Evolutionary conservation across 768 basidiomycete species (phyloP).

Genomic region (Mycena pura): DNA sequence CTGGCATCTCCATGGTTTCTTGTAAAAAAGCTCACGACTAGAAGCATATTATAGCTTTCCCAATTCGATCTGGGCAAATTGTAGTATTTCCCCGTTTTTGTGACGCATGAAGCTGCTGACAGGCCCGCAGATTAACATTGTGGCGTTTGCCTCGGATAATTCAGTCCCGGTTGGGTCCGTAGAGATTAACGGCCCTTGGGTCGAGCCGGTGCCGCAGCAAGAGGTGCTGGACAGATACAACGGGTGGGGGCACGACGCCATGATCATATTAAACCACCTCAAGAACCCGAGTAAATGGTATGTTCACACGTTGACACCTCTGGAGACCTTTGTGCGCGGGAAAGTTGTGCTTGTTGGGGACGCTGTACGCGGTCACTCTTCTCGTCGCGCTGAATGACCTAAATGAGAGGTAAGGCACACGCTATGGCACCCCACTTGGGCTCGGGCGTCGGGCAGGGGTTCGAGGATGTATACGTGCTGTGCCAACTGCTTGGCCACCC

Average conservation of each 20-base stretch:
- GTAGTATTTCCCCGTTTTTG: slow-evolving; percentile 38
- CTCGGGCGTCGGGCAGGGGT: slow-evolving; percentile 64
- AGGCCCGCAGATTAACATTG: slow-evolving; percentile 52
- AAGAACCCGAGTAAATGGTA: slow-evolving; percentile 57
- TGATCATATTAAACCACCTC: slow-evolving; percentile 48
- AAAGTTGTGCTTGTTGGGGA: slow-evolving; percentile 61
- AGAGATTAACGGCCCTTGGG: slow-evolving; percentile 48
- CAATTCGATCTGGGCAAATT: slow-evolving; percentile 49
- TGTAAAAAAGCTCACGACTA: background rate
- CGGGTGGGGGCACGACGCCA: slow-evolving; percentile 56
- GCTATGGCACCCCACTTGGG: slow-evolving; percentile 66
- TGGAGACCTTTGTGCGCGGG: slow-evolving; percentile 50
- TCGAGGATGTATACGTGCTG: slow-evolving; percentile 61
- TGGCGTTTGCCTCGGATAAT: slow-evolving; percentile 46
- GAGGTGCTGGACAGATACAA: slow-evolving; percentile 52
- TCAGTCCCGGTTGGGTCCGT: slow-evolving; percentile 34
- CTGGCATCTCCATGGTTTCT: slow-evolving; percentile 6
- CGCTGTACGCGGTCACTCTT: slow-evolving; percentile 46
- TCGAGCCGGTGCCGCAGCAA: slow-evolving; percentile 43
- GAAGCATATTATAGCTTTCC: slow-evolving; percentile 62
- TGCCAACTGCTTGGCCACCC: slow-evolving; percentile 53
- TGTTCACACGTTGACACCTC: slow-evolving; percentile 54
- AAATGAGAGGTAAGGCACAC: slow-evolving; percentile 51
- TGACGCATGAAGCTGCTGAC: background rate
- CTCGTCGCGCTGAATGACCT: background rate